phyloP scores from a whole-genome alignment of 2,329 filamentous ascomycete genomes.

The Pyrenochaeta sp. region DNA sequence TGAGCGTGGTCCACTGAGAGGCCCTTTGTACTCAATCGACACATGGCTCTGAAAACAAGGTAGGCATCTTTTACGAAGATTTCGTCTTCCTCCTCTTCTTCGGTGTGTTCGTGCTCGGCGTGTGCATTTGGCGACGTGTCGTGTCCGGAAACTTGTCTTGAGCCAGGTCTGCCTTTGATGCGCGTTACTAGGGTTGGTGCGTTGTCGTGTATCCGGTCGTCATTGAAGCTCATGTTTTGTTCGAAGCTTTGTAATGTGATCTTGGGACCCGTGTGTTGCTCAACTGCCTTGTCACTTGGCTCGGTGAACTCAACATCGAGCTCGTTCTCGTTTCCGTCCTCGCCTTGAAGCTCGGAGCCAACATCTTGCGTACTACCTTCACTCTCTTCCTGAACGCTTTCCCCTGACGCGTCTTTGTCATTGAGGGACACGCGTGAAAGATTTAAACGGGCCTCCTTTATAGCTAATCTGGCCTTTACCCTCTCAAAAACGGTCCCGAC shows the following conservation, averaged over 20 bases:
- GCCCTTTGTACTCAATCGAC: constrained; percentile 93
- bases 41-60: constrained; percentile 95
- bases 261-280: constrained; percentile 61
- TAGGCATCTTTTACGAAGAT: constrained; percentile 98
- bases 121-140: constrained; percentile 48
- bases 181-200: constrained; percentile 72
- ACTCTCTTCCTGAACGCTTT: constrained; percentile 35
- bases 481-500: constrained; percentile 97
- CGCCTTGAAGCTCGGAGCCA: constrained; percentile 40
- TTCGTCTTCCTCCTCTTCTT: constrained; percentile 83
- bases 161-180: constrained; percentile 57
- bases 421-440: constrained; percentile 55
- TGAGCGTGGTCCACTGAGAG: constrained; percentile 89
- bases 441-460: constrained; percentile 80
- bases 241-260: constrained; percentile 75
- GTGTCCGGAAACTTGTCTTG: constrained; percentile 54
- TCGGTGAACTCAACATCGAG: constrained; percentile 44
- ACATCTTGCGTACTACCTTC: constrained; percentile 31
- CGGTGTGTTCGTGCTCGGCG: constrained; percentile 58
- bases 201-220: constrained; percentile 70
- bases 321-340: constrained; percentile 51
- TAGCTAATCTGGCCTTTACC: constrained; percentile 83
- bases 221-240: constrained; percentile 70
- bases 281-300: constrained; percentile 53
- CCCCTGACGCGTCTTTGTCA: constrained; percentile 41